These are phyloP conservation scores for Fusarium sp. DNA, from an alignment of 2,329 filamentous ascomycete genomes.

Conservation along the genomic window DNA sequence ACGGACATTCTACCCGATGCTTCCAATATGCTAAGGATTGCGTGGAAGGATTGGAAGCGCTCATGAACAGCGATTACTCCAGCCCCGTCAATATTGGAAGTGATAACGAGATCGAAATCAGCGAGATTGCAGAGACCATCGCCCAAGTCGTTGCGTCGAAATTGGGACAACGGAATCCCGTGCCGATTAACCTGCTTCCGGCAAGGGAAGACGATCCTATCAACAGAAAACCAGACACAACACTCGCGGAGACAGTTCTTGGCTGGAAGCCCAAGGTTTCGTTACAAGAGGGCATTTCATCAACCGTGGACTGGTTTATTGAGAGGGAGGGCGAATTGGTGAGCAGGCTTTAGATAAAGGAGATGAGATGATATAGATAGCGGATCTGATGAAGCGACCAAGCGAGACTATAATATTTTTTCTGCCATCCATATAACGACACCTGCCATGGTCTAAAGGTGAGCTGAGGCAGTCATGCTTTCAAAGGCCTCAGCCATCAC, in stretches of 20 bases:
- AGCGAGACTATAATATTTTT: not conserved
- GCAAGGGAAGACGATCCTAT: conserved; percentile 36
- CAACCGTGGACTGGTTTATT: conserved; percentile 37
- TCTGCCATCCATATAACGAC: not conserved
- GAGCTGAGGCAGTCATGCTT: not conserved
- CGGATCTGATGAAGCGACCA: not conserved
- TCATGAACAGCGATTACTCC: conserved; percentile 36
- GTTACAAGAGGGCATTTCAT: conserved; percentile 27
- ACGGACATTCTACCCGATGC: conserved; percentile 30
- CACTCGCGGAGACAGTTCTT: conserved; percentile 16
- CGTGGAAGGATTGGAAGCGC: conserved; percentile 14
- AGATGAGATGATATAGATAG: not conserved
- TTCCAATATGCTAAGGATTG: conserved; percentile 31
- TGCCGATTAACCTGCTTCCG: conserved; percentile 16
- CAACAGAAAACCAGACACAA: conserved; percentile 26
- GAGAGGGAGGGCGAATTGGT: conserved; percentile 11
- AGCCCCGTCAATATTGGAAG: conserved; percentile 35
- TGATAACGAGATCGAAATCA: conserved; percentile 29
- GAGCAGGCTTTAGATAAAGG: conserved; percentile 10
- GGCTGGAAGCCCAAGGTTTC: conserved; percentile 24
- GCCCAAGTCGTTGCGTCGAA: conserved; percentile 28
- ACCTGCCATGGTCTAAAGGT: not conserved
- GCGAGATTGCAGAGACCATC: conserved; percentile 27
- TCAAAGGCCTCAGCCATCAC: not conserved
- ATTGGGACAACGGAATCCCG: conserved; percentile 1